Conservation (phyloP, 345 rosid species). For the Ceriops decandra region DNA sequence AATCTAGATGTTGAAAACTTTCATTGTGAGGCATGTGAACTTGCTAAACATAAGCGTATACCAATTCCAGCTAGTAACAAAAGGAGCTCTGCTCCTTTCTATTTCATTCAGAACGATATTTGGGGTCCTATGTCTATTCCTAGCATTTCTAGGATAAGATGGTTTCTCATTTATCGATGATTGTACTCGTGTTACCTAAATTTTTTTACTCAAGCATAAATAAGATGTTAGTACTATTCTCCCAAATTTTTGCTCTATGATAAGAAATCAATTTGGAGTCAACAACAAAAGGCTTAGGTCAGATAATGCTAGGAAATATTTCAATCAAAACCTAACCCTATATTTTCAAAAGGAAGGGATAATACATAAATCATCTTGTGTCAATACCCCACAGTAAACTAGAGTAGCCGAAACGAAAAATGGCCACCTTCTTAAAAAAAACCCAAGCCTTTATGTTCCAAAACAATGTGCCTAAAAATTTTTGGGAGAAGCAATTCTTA, state of each 20-base stretch:
- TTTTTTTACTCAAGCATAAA: background rate
- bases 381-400: background rate
- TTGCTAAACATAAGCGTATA: background rate
- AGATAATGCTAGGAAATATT: background rate
- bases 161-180: constrained; percentile 3
- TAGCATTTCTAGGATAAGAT: background rate
- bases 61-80: constrained; percentile 5
- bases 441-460: background rate
- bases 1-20: background rate
- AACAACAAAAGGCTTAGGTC: background rate
- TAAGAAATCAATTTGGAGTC: background rate
- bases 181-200: background rate
- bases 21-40: constrained; percentile 13
- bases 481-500: background rate
- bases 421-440: background rate
- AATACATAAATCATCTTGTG: background rate
- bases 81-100: background rate
- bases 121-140: background rate
- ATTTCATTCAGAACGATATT: background rate
- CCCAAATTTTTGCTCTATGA: background rate
- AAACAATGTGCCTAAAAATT: background rate
- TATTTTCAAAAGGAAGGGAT: background rate
- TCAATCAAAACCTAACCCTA: background rate
- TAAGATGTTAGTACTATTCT: background rate
- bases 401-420: background rate